A percentile compares a stretch with the other conserved stretches of the same genome.
These are phyloP conservation scores for Nasturtium officinale DNA, from an alignment of 345 rosid species.

Conservation along the genomic window DNA sequence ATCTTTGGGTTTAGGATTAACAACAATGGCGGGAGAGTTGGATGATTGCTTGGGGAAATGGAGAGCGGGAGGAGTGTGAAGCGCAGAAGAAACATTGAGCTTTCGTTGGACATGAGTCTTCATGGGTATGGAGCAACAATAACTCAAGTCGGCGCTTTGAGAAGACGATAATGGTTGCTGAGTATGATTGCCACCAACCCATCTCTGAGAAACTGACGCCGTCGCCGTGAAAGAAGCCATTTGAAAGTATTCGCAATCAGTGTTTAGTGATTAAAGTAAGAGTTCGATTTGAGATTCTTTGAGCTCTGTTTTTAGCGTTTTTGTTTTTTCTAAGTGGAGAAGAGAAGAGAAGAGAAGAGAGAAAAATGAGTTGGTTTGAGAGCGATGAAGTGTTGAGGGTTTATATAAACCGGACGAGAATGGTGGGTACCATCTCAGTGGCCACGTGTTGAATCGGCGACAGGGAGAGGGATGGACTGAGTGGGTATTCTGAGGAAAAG, in stretches of 20 bases:
- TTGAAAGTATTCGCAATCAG: neutral
- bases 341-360: slow-evolving; percentile 26
- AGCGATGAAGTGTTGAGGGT: slow-evolving; percentile 37
- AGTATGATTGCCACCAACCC: slow-evolving; percentile 35
- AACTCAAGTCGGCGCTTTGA: slow-evolving; percentile 29
- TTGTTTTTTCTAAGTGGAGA: neutral
- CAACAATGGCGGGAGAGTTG: slow-evolving; percentile 41
- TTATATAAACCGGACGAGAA: slow-evolving; percentile 41
- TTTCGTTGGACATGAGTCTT: slow-evolving; percentile 33
- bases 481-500: slow-evolving; percentile 11
- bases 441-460: slow-evolving; percentile 45
- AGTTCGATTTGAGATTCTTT: slow-evolving; percentile 17
- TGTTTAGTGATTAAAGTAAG: slow-evolving; percentile 19
- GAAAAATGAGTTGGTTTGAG: slow-evolving; percentile 44
- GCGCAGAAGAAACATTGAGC: slow-evolving; percentile 48
- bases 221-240: slow-evolving; percentile 49
- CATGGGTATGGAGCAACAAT: slow-evolving; percentile 36
- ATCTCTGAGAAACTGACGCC: slow-evolving; percentile 40
- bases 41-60: slow-evolving; percentile 55
- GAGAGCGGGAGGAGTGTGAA: slow-evolving; percentile 59
- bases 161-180: slow-evolving; percentile 41
- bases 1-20: slow-evolving; percentile 25
- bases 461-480: slow-evolving; percentile 19
- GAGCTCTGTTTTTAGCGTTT: slow-evolving; percentile 27
- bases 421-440: slow-evolving; percentile 19